Conservation (phyloP, 768 basidiomycete genomes). For the Pseudohyphozyma bogoriensis region DNA sequence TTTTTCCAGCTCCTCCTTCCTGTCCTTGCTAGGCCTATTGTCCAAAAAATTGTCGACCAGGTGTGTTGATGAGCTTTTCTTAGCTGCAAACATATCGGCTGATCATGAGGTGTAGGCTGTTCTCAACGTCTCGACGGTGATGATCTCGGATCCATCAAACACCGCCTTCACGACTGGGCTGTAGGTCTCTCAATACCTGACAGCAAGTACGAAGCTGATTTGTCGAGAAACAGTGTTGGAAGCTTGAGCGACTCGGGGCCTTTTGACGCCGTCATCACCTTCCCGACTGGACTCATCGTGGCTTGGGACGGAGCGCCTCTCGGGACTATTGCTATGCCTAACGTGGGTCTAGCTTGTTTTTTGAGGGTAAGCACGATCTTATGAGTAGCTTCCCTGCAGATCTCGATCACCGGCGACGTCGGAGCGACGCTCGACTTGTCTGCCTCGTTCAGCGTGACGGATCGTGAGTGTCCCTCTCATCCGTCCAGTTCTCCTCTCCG, state of each 20-base stretch:
- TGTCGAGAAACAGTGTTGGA: too few relatives aligned
- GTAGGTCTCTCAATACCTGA: too few relatives aligned
- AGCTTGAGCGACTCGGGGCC: slow-evolving; percentile 53
- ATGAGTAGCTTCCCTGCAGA: too few relatives aligned
- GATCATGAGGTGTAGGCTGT: too few relatives aligned
- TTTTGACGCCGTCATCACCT: slow-evolving; percentile 60
- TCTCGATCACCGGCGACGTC: slow-evolving; percentile 42
- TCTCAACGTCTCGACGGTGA: slow-evolving; percentile 52
- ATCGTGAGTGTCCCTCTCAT: slow-evolving; percentile 27
- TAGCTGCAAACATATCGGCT: too few relatives aligned
- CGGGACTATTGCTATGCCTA: slow-evolving; percentile 53
- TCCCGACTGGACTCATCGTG: slow-evolving; percentile 53
- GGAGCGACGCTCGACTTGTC: slow-evolving; percentile 53
- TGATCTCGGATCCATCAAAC: slow-evolving; percentile 49
- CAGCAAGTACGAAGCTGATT: too few relatives aligned
- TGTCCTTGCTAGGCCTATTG: slow-evolving; percentile 60
- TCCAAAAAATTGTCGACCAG: slow-evolving; percentile 58
- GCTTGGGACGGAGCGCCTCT: slow-evolving; percentile 52
- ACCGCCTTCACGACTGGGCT: slow-evolving; percentile 50
- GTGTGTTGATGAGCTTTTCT: too few relatives aligned
- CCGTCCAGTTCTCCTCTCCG: not conserved
- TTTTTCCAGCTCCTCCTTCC: slow-evolving; percentile 48
- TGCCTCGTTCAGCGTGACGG: slow-evolving; percentile 51
- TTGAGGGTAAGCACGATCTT: too few relatives aligned
- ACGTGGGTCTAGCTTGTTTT: too few relatives aligned